phyloP scores from a whole-genome alignment of 352 stramenopile genomes.

The Ophiocytium majus region DNA sequence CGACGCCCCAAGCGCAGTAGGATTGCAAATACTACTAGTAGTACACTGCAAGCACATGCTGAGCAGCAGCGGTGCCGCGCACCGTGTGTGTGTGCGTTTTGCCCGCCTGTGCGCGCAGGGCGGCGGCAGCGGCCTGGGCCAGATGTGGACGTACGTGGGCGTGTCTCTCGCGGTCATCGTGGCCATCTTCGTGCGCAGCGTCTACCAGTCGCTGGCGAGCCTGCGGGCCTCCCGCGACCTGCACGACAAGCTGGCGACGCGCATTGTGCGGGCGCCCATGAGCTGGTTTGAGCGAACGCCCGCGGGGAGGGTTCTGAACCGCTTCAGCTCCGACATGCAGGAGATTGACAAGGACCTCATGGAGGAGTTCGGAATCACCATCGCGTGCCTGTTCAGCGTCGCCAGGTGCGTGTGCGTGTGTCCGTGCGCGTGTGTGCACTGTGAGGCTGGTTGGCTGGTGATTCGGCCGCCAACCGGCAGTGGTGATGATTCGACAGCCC shows the following conservation, averaged over 20 bases:
- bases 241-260: constrained; percentile 43
- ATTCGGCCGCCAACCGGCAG: too few species aligned
- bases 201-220: constrained; percentile 47
- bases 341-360: constrained; percentile 71
- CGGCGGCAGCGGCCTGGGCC: neutral
- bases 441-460: too few species aligned
- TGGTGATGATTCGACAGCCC: too few species aligned
- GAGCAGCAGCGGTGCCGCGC: too few species aligned
- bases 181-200: constrained; percentile 32
- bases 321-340: constrained; percentile 84
- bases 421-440: too few species aligned
- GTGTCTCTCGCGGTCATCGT: constrained; percentile 43
- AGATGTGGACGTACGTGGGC: constrained; percentile 49
- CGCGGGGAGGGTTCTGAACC: constrained; percentile 85
- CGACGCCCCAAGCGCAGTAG: too few species aligned
- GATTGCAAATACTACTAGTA: too few species aligned
- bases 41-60: too few species aligned
- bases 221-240: constrained; percentile 44
- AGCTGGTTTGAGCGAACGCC: constrained; percentile 85
- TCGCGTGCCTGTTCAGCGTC: constrained; percentile 38
- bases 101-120: neutral
- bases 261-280: constrained; percentile 64
- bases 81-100: too few species aligned
- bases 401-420: neutral
- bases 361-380: constrained; percentile 38